Base-by-base conservation (phyloP, 2,329 filamentous ascomycete genomes). In the Magnaporthiopsis poae region DNA sequence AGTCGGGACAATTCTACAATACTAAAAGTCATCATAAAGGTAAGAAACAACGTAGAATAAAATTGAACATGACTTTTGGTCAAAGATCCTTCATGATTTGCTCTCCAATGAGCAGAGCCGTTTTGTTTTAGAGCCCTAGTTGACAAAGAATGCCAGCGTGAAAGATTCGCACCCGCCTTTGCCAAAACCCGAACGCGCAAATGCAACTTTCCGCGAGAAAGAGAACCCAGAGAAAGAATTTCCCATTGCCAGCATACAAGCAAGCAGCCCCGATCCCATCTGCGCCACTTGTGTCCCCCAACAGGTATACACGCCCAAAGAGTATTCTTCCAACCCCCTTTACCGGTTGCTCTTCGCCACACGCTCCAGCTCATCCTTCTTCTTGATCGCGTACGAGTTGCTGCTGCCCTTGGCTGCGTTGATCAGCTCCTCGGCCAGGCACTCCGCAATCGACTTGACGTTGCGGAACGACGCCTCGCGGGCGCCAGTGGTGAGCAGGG, bases 351-450 rank as follows among this genome's bases (percentile, higher is more conserved):
- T 92, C 92, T 99, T 99, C 85, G 95, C 95, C 77, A 99, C 95
- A 95, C 95, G 95, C 90, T 99, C 95, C 86, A 99, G 84, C 90
- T 99, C 96, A 83, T 99, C 95, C 94, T 99, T 99, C 92, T 99
- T 99, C 92, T 99, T 99, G 90, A 99, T 99, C 78, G 96, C 95
- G 82, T 98, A 99, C 75, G 93, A 97, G 92, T 99, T 99, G 86
- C 91, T 96, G 89, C 90, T 96, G 79, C 95, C 95, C 92, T 99
- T 99, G 82, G 96, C 96, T 80, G 96, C 96, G 88, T 99, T 99
- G 90, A 99, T 98, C 81, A 99, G 88, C 89, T 99, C 95, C 86
- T 99, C 96, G 80, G 95, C 95, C 77, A 99, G 86, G 87, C 95
- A 98, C 88, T 99, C 95, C 77, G 96, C 93, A 80, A 99, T 96